Evolutionary conservation across 176 grass and related monocot genomes (phyloP).

Genomic region (Hsuehochloa calcarea): DNA sequence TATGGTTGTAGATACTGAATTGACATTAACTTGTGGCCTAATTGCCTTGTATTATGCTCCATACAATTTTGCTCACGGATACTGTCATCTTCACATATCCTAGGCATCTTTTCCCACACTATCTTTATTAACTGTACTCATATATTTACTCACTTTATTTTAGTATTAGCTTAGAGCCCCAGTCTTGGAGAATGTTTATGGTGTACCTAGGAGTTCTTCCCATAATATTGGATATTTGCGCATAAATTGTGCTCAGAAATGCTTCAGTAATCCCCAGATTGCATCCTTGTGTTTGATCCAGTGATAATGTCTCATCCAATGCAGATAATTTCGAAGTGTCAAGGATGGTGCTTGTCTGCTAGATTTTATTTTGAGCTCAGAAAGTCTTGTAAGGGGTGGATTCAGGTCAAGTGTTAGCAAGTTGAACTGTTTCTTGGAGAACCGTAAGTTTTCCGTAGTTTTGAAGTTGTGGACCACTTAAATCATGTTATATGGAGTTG

Average conservation of each 20-base stretch:
- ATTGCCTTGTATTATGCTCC: neutral
- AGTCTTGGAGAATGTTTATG: neutral
- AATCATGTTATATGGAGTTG: constrained; percentile 22
- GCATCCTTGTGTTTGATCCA: neutral
- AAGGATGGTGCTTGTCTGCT: neutral
- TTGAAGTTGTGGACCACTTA: constrained; percentile 14
- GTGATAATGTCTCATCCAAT: neutral
- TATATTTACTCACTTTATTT: neutral
- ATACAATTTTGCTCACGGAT: neutral
- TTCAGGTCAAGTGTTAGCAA: neutral
- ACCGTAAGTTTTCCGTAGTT: constrained; percentile 15
- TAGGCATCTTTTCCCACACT: neutral
- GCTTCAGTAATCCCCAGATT: no score
- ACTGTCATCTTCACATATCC: neutral
- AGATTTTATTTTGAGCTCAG: constrained; percentile 24
- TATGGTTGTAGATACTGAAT: neutral
- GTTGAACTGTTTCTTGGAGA: constrained; percentile 1
- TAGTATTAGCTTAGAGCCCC: neutral
- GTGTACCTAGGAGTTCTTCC: neutral
- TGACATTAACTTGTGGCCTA: neutral
- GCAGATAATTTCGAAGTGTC: constrained; percentile 23
- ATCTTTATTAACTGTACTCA: neutral
- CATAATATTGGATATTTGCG: neutral
- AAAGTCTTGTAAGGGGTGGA: constrained; percentile 10
- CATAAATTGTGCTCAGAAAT: neutral